These are phyloP conservation scores for Actinidia chinensis DNA, from an alignment of 179 eudicot species.

Conservation along the genomic window DNA sequence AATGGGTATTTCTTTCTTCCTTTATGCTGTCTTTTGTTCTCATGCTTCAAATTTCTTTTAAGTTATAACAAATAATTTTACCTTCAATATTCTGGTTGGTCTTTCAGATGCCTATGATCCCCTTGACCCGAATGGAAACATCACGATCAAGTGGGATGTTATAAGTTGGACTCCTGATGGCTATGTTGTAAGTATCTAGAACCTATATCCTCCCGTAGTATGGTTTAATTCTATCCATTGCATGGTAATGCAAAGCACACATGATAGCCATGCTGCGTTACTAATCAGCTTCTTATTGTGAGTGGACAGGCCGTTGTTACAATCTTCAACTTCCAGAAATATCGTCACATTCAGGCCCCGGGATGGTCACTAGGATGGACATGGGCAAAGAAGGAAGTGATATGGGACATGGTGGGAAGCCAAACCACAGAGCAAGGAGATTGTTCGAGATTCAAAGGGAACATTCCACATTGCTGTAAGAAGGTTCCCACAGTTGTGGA, in stretches of 20 bases:
- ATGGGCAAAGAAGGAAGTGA: constrained; percentile 71
- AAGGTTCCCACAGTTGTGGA: constrained; percentile 63
- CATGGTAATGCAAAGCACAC: too few species aligned
- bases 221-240: not conserved
- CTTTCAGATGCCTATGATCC: constrained; percentile 55
- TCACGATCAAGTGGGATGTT: constrained; percentile 70
- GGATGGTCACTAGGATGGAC: constrained; percentile 86
- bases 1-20: not conserved
- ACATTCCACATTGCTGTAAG: constrained; percentile 57
- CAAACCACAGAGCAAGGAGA: constrained; percentile 71
- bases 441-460: constrained; percentile 54
- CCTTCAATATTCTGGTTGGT: constrained; percentile 8
- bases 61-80: not conserved
- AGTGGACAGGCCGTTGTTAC: constrained; percentile 55
- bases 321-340: constrained; percentile 65
- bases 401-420: constrained; percentile 60
- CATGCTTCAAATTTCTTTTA: not conserved
- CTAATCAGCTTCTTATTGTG: constrained; percentile 1
- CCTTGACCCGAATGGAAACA: constrained; percentile 58
- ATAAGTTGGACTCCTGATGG: constrained; percentile 64
- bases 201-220: not conserved
- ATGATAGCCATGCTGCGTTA: too few species aligned
- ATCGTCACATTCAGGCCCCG: constrained; percentile 64
- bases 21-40: not conserved
- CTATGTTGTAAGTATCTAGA: constrained; percentile 46